phyloP scores from a whole-genome alignment of 169 alveolate species.

The Plasmodium berghei region DNA sequence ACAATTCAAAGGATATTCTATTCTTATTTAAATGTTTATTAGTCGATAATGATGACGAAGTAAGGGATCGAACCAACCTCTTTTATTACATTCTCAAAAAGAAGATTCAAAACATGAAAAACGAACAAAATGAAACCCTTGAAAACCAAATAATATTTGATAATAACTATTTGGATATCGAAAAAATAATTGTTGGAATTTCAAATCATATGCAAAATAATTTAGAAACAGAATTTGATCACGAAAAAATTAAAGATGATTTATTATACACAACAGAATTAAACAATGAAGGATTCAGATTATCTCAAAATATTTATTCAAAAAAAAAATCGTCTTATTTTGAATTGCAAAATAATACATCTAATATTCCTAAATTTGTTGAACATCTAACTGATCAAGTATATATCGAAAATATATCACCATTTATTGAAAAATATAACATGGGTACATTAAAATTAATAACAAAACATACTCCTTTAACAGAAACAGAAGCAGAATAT shows the following conservation, averaged over 20 bases:
- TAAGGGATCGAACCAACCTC: conserved; percentile 84
- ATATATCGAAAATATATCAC: conserved; percentile 13
- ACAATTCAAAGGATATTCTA: conserved; percentile 79
- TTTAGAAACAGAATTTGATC: conserved; percentile 14
- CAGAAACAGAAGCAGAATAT: conserved; percentile 90
- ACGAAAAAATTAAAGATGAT: conserved; percentile 26
- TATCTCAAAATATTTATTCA: background rate
- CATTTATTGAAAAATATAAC: conserved; percentile 31
- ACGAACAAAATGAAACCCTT: background rate
- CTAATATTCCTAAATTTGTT: conserved; percentile 5
- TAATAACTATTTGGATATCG: conserved; percentile 10
- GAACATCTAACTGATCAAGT: conserved; percentile 16
- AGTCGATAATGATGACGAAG: conserved; percentile 86
- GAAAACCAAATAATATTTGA: conserved; percentile 7
- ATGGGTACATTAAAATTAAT: conserved; percentile 50
- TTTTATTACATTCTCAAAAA: conserved; percentile 67
- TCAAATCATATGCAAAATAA: conserved; percentile 29
- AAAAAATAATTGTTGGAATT: conserved; percentile 12
- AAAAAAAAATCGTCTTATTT: conserved; percentile 23
- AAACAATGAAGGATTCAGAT: background rate
- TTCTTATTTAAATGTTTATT: conserved; percentile 80
- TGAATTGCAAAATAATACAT: conserved; percentile 29
- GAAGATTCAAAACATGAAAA: background rate
- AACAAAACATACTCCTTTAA: conserved; percentile 78
- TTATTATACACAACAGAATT: conserved; percentile 1